Evolutionary conservation across 1,139 yeast genomes (phyloP), one percentile per base, ranked within the genome.

Genomic region (Kurtzmaniella quercitrusa): DNA sequence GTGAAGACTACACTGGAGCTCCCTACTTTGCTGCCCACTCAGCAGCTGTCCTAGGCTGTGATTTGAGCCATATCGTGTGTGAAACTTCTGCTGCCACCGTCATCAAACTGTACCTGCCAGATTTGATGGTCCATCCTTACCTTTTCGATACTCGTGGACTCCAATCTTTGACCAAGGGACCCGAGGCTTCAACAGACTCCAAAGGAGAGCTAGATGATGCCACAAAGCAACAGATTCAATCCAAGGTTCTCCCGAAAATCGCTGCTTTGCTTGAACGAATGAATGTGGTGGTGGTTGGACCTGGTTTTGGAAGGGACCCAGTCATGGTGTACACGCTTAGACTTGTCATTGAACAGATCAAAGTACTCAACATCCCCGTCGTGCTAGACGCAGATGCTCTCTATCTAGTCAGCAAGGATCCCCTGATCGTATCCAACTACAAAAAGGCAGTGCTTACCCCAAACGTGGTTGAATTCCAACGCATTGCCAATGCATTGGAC

Each of bases 1-100:
- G 94, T 60, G 94, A 87, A 59, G 97, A 91, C 57, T 89, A 87
- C 60, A 91, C 98, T 0, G 98, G 98, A 0, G 98, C 98, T 0
- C 98, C 98, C 2, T 93, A 73, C 65, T 93, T 93, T 60, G 77
- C 95, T 23, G 85, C 94, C 11, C 83, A 86, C 58, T 87, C 96
- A 1, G 80, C 95, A 1, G 87, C 95, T 2, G 65, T 85, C 27
- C 75, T 85, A 41, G 98, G 98, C 0, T 86, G 93, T 38, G 98
- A 93, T 58, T 71, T 93, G 68, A 79, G 93, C 29, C 98, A 93
- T 63, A 75, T 93, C 6, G 73, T 93, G 9, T 91, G 98, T 65
- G 96, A 89, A 53, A 65, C 69, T 44, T 66, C 66, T 36, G 98
- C 98, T 0, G 94, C 88, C 1, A 66, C 83, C 0, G 83, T 88